Evolutionary conservation across 2,329 filamentous ascomycete species (phyloP).

Genomic region (Colletotrichum karsti): DNA sequence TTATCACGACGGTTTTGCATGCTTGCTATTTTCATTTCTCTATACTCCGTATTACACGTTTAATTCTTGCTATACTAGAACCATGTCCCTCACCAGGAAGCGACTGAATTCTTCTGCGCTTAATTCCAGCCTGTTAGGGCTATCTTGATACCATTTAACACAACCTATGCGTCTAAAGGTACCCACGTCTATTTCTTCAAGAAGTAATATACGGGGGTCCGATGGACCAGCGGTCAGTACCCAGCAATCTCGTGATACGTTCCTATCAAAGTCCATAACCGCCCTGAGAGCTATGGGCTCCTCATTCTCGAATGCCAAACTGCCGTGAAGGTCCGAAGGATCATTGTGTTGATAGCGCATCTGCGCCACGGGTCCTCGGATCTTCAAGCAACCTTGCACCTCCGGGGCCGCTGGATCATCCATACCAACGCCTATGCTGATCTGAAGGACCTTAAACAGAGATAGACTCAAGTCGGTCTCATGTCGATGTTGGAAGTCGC

Average conservation of each 20-base stretch:
- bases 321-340: background rate
- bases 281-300: background rate
- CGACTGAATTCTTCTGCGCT: too few relatives aligned
- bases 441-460: background rate
- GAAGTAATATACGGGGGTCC: background rate
- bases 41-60: too few relatives aligned
- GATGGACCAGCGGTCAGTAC: background rate
- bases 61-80: too few relatives aligned
- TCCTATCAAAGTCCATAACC: background rate
- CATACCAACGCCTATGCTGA: background rate
- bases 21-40: background rate
- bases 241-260: background rate
- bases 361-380: background rate
- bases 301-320: background rate
- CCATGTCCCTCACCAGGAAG: too few relatives aligned
- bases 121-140: too few relatives aligned
- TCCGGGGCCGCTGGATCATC: background rate
- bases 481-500: background rate
- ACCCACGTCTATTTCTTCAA: background rate
- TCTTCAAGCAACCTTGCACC: background rate
- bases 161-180: background rate
- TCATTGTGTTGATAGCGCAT: background rate
- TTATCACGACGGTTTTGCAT: background rate
- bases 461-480: too few relatives aligned
- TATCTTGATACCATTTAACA: too few relatives aligned